These are phyloP conservation scores for Comarum palustre DNA, from an alignment of 306 rosid genomes.

Conservation along the genomic window DNA sequence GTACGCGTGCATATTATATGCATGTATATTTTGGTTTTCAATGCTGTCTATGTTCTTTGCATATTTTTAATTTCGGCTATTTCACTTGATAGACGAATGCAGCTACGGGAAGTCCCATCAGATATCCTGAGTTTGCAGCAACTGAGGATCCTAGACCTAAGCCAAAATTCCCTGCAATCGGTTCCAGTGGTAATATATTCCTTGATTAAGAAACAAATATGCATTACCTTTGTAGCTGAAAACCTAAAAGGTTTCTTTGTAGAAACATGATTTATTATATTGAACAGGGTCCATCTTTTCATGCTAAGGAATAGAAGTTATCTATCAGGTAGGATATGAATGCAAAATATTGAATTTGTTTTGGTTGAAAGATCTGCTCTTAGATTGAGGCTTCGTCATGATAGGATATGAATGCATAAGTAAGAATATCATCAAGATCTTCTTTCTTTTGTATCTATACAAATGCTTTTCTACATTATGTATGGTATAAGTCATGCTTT, in stretches of 20 bases:
- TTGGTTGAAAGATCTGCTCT: neutral
- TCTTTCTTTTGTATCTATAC: neutral
- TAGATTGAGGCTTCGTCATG: neutral
- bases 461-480: neutral
- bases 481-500: neutral
- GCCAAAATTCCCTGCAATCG: slow-evolving; percentile 81
- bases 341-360: no score
- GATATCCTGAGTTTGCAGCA: slow-evolving; percentile 62
- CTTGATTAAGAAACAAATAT: neutral
- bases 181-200: slow-evolving; percentile 64
- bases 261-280: neutral
- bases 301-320: neutral
- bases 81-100: slow-evolving; percentile 65
- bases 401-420: neutral
- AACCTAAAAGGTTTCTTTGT: neutral
- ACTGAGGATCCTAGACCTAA: slow-evolving; percentile 65
- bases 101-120: slow-evolving; percentile 58
- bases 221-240: neutral
- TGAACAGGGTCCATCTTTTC: neutral
- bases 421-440: neutral
- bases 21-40: slow-evolving; percentile 15
- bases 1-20: neutral
- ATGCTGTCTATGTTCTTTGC: neutral
- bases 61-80: no score
- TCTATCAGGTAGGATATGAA: neutral